phyloP scores from a whole-genome alignment of 1,139 yeast genomes.

The Protomyces inundatus region DNA sequence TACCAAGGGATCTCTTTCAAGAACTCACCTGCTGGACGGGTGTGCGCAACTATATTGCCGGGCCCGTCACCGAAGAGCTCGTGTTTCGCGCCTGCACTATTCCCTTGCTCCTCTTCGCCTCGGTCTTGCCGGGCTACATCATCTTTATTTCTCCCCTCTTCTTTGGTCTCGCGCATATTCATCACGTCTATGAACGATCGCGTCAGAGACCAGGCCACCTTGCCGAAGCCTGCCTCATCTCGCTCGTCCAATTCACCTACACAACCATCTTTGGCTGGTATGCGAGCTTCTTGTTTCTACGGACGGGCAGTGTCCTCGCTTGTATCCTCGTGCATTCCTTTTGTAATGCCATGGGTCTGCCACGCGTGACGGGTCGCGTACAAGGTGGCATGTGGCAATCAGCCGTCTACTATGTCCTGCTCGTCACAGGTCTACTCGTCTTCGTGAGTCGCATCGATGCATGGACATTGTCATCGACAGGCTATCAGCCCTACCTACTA shows the following conservation, averaged over 20 bases:
- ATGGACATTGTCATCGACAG: slow-evolving; percentile 2
- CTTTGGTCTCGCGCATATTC: slow-evolving; percentile 89
- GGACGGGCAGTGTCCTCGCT: slow-evolving; percentile 57
- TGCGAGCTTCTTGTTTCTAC: slow-evolving; percentile 56
- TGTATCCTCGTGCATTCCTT: slow-evolving; percentile 60
- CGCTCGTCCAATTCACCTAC: slow-evolving; percentile 58
- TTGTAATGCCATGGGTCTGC: slow-evolving; percentile 79
- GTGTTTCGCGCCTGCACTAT: slow-evolving; percentile 64
- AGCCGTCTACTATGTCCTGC: slow-evolving; percentile 43
- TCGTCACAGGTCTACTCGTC: slow-evolving; percentile 45
- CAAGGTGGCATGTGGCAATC: slow-evolving; percentile 35
- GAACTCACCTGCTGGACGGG: slow-evolving; percentile 33
- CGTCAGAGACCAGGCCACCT: slow-evolving; percentile 33
- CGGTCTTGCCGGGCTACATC: slow-evolving; percentile 36
- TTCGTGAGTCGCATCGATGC: slow-evolving; percentile 37
- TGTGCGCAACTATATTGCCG: slow-evolving; percentile 40
- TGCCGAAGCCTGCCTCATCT: slow-evolving; percentile 43
- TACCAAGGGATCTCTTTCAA: slow-evolving; percentile 30
- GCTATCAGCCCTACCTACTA: slow-evolving; percentile 1
- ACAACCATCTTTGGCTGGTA: slow-evolving; percentile 77
- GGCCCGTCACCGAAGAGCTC: slow-evolving; percentile 85
- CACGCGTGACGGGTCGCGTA: slow-evolving; percentile 41
- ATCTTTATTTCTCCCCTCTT: slow-evolving; percentile 56
- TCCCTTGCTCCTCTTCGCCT: slow-evolving; percentile 42
- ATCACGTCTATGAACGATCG: slow-evolving; percentile 60